Evolutionary conservation across 2,329 filamentous ascomycete genomes (phyloP).

Genomic region (Monilinia polystroma): DNA sequence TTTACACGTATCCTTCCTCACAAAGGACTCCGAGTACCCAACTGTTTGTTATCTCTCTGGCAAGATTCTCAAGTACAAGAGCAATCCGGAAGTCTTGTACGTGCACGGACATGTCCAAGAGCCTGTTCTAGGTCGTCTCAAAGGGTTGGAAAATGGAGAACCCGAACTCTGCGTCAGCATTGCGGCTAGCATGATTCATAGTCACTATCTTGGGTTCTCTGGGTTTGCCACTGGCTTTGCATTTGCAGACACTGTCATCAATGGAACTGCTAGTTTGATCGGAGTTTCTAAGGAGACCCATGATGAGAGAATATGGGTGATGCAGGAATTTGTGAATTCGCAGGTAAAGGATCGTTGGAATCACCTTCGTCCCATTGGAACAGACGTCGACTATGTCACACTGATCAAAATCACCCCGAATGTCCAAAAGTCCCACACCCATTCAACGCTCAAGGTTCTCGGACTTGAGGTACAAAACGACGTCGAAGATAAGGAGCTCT

Average conservation of each 20-base stretch:
- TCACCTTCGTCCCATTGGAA: neutral
- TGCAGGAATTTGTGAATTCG: neutral
- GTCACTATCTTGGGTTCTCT: neutral
- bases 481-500: neutral
- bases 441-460: neutral
- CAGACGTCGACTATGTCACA: neutral
- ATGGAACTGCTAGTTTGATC: neutral
- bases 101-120: neutral
- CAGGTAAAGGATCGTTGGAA: neutral
- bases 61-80: neutral
- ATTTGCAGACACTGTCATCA: neutral
- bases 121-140: neutral
- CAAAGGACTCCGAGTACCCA: conserved; percentile 9
- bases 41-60: neutral
- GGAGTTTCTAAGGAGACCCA: neutral
- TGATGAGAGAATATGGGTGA: neutral
- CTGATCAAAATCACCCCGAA: conserved; percentile 3
- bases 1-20: neutral
- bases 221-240: neutral
- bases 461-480: neutral
- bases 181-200: conserved; percentile 2
- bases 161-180: neutral
- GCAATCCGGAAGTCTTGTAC: neutral
- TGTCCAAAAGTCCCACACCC: neutral
- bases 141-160: neutral